Percentiles rank a stretch among this genome's conserved stretches.
Conservation (phyloP, 306 rosid genomes). For the Cyclanthera cordifolia region DNA sequence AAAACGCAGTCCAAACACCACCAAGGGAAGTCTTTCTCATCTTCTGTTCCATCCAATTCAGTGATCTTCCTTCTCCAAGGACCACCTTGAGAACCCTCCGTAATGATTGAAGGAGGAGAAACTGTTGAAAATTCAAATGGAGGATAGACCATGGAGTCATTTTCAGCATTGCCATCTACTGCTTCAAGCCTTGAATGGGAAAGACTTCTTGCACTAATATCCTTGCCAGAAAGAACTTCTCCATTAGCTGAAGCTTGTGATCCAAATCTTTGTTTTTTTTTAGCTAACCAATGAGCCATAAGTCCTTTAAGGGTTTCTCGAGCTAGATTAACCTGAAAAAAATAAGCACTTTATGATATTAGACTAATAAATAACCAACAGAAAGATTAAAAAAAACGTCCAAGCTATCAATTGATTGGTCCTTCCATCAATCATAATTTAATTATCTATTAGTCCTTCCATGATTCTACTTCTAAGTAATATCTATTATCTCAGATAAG, state of each 20-base stretch:
- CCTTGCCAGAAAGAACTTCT: slow-evolving; percentile 69
- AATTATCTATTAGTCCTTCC: background rate
- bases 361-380: slow-evolving; percentile 8
- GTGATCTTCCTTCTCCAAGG: slow-evolving; percentile 93
- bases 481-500: background rate
- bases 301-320: slow-evolving; percentile 97
- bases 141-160: slow-evolving; percentile 77
- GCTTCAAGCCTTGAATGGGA: slow-evolving; percentile 68
- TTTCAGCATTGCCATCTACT: slow-evolving; percentile 66
- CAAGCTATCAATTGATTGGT: slow-evolving; percentile 1
- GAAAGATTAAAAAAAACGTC: slow-evolving; percentile 15
- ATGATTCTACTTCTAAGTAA: background rate
- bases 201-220: slow-evolving; percentile 52
- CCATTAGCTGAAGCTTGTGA: slow-evolving; percentile 63
- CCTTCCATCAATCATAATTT: background rate
- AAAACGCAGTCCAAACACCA: slow-evolving; percentile 91
- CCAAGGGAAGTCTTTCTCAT: slow-evolving; percentile 90
- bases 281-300: slow-evolving; percentile 73
- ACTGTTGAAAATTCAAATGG: slow-evolving; percentile 81
- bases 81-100: slow-evolving; percentile 93
- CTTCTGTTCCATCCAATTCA: slow-evolving; percentile 85
- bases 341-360: slow-evolving; percentile 7
- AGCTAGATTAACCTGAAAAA: slow-evolving; percentile 75
- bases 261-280: slow-evolving; percentile 71
- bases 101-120: slow-evolving; percentile 81